A percentile compares a stretch with the other conserved stretches of the same genome.
phyloP scores from a whole-genome alignment of 139 green algal genomes.

The Volvox reticuliferus region DNA sequence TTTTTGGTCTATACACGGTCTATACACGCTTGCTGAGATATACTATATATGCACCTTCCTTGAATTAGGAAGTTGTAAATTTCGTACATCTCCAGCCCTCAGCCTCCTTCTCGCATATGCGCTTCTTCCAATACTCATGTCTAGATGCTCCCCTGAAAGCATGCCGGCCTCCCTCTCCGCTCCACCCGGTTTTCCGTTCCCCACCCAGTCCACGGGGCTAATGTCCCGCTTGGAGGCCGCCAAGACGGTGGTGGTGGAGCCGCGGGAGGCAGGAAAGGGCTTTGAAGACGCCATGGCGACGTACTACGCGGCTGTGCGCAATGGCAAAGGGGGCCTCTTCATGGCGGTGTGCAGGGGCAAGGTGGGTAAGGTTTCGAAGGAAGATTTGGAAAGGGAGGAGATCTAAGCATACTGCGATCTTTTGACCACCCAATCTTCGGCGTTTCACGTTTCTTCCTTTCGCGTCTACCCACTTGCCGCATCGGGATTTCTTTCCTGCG shows the following conservation, averaged over 20 bases:
- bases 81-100: too few relatives aligned
- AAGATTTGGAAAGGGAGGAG: background rate
- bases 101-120: too few relatives aligned
- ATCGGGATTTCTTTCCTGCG: too few relatives aligned
- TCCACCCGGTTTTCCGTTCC: background rate
- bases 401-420: too few relatives aligned
- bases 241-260: constrained; percentile 88
- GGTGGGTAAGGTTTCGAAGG: constrained; percentile 61
- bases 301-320: constrained; percentile 81
- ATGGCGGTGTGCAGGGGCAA: constrained; percentile 96
- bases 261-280: constrained; percentile 70
- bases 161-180: background rate
- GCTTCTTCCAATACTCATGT: too few relatives aligned
- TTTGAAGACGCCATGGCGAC: constrained; percentile 81
- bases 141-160: background rate
- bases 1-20: too few relatives aligned
- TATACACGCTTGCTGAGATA: too few relatives aligned
- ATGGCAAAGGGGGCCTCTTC: constrained; percentile 82
- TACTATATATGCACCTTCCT: too few relatives aligned
- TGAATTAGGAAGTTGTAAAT: too few relatives aligned
- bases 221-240: constrained; percentile 67
- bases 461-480: too few relatives aligned
- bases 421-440: too few relatives aligned
- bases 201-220: constrained; percentile 74
- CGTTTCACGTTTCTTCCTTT: too few relatives aligned